A percentile compares a stretch with the other conserved stretches of the same genome.
phyloP scores from a whole-genome alignment of 1,284 basidiomycete genomes.

The Pyrrhoderma noxium region DNA sequence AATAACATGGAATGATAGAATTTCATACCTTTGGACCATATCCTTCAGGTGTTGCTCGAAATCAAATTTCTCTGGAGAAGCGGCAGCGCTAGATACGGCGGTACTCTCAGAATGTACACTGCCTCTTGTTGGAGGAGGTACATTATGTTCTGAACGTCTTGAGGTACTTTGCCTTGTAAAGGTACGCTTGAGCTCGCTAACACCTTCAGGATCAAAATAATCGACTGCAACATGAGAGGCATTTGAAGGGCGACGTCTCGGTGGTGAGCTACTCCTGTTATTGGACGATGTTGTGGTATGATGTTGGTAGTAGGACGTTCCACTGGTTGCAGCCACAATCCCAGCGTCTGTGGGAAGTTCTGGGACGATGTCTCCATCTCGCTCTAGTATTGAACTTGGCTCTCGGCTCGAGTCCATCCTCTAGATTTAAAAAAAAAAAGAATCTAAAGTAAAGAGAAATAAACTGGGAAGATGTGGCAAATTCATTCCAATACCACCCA shows the following conservation, averaged over 20 bases:
- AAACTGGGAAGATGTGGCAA: no score
- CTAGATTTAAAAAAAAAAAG: no score
- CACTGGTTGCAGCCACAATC: slow-evolving; percentile 10
- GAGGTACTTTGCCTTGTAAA: slow-evolving; percentile 9
- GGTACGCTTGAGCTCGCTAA: slow-evolving; percentile 14
- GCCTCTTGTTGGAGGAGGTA: no score
- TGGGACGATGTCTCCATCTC: slow-evolving; percentile 7
- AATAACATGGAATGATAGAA: not conserved
- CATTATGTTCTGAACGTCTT: no score
- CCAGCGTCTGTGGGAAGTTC: slow-evolving; percentile 11
- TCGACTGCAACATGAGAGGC: slow-evolving; percentile 16
- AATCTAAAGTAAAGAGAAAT: no score
- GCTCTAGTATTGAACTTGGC: no score
- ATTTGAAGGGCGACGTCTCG: slow-evolving; percentile 1
- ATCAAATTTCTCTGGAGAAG: slow-evolving; percentile 11
- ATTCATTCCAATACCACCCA: no score
- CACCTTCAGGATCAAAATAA: slow-evolving; percentile 18
- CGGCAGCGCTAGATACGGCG: no score
- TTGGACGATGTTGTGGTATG: not conserved
- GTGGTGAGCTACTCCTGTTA: not conserved
- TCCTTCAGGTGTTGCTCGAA: slow-evolving; percentile 11
- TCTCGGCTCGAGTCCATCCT: no score
- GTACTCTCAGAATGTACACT: not conserved
- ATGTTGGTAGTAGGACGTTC: slow-evolving; percentile 9
- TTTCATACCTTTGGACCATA: slow-evolving; percentile 5